Base-by-base conservation (phyloP, 2,329 filamentous ascomycete species). In the Bipolaris zeicola region DNA sequence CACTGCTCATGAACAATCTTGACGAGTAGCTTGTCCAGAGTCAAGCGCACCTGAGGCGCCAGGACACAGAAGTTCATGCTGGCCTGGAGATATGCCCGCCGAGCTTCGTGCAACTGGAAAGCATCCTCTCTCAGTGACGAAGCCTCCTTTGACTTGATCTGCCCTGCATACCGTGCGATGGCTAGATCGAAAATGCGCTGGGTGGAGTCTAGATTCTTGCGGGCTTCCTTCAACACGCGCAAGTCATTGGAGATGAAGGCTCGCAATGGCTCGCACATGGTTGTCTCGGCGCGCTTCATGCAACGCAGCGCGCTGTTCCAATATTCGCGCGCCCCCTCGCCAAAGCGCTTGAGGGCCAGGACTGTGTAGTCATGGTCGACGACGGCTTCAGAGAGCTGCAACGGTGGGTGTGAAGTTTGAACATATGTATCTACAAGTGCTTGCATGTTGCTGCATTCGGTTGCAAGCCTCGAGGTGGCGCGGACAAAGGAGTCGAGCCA, bases 361-460 rank as follows among this genome's bases (percentile, higher is more conserved):
- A 96, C 82, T 0, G 93, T 95, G 76, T 98, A 98, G 78, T 99
- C 95, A 78, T 96, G 92, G 73, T 99, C 95, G 71, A 99, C 83
- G 50, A 94, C 85, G 51, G 90, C 89, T 76, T 97, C 93, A 57
- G 90, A 91, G 53, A 92, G 82, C 52, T 87, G 85, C 20, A 85
- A 76, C 4, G 90, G 88, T 24, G 91, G 91, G n/a, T 88, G 84
- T 28, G 91, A 88, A 64, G 90, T 88, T 58, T 86, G 80, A 16
- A 97, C 81, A 72, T 95, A 95, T 52, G 80, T 82, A 74, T 90
- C 90, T 68, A 97, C 87, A 8, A 89, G 85, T 53, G 89, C 86
- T 72, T 99, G 95, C 63, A 99, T 84, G 2, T 86, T 84, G 48
- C 86, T 81, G 58, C 96, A 83, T 73, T 90, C 88, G 53, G 83